These are phyloP conservation scores for Dentipellis fragilis DNA, from an alignment of 768 basidiomycete genomes.

Conservation along the genomic window DNA sequence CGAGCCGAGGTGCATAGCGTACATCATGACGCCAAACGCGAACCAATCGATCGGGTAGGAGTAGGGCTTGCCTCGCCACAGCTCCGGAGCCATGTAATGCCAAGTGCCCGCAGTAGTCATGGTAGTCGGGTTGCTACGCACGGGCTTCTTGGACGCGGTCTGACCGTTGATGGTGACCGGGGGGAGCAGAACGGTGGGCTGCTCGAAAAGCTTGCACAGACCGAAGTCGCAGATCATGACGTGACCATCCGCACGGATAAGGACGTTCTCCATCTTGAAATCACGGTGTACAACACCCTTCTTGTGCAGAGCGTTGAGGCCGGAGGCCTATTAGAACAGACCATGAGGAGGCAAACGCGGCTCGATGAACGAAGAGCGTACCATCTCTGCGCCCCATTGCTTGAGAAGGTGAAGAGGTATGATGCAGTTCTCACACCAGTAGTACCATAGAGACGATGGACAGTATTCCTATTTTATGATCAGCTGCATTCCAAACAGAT, in stretches of 20 bases:
- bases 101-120: conserved; percentile 7
- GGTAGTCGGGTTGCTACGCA: not conserved
- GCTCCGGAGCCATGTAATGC: conserved; percentile 12
- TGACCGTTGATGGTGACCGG: not conserved
- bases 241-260: conserved; percentile 80
- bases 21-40: conserved; percentile 9
- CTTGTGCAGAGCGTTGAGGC: conserved; percentile 83
- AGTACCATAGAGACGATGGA: conserved; percentile 6
- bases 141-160: not conserved
- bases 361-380: conserved; percentile 10
- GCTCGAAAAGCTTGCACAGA: conserved; percentile 9
- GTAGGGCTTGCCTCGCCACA: conserved; percentile 5
- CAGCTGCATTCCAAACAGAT: not conserved
- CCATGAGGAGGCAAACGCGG: not conserved
- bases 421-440: conserved; percentile 3
- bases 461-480: conserved; percentile 16
- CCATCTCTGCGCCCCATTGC: conserved; percentile 28
- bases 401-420: conserved; percentile 13
- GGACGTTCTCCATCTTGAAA: conserved; percentile 90
- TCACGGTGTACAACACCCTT: conserved; percentile 94
- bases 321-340: conserved; percentile 20
- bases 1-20: conserved; percentile 5
- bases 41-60: conserved; percentile 13
- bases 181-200: not conserved
- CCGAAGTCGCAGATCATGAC: conserved; percentile 93